These are phyloP conservation scores for Naegleria gruberi DNA, from an alignment of 208 protist genomes.

Conservation along the genomic window DNA sequence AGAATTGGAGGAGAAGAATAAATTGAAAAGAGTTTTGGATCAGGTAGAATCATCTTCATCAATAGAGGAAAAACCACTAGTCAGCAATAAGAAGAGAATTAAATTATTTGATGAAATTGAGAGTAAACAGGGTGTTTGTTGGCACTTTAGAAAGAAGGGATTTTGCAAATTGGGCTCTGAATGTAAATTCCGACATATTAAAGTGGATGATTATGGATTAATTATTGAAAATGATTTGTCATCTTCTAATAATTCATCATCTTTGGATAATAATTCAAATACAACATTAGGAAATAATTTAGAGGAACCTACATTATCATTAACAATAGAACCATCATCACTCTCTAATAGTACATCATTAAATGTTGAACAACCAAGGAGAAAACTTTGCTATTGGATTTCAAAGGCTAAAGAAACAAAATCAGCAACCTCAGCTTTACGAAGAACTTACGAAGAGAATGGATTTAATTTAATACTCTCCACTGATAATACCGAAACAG, in stretches of 20 bases:
- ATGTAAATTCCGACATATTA: background rate
- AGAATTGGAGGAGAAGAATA: no score
- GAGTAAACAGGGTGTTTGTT: background rate
- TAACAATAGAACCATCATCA: no score
- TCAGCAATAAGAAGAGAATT: background rate
- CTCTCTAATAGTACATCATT: background rate
- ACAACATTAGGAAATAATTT: no score
- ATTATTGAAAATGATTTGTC: background rate
- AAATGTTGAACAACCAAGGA: background rate
- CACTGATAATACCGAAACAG: background rate
- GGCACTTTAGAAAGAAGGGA: background rate
- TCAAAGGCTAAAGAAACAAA: background rate
- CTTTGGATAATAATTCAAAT: background rate
- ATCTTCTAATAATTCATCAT: background rate
- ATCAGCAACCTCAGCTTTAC: background rate
- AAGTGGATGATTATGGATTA: background rate
- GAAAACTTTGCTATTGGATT: background rate
- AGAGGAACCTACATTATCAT: no score
- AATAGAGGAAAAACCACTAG: background rate
- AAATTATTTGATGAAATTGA: background rate
- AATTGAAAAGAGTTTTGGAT: no score
- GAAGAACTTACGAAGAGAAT: constrained; percentile 18
- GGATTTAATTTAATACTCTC: background rate
- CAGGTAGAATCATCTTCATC: no score
- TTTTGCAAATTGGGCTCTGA: background rate